These are phyloP conservation scores for Serendipita sp. DNA, from an alignment of 1,284 basidiomycete genomes.

Conservation along the genomic window DNA sequence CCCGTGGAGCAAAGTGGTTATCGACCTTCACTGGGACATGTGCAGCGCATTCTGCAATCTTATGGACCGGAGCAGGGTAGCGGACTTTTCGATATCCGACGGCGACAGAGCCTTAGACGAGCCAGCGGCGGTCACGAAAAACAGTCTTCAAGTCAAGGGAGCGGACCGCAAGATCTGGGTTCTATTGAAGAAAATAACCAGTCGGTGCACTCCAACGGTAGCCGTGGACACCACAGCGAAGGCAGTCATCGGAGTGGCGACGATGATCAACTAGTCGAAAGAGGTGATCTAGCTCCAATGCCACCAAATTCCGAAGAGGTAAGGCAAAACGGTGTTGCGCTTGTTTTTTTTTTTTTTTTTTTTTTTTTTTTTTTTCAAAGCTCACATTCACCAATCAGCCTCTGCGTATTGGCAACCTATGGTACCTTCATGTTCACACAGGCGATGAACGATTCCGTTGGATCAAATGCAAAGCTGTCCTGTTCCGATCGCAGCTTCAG, in stretches of 20 bases:
- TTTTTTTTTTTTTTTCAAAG: too few relatives aligned
- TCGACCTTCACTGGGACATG: not conserved
- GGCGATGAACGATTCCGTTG: conserved; percentile 56
- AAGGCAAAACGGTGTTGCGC: too few relatives aligned
- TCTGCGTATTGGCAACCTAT: conserved; percentile 64
- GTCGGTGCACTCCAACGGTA: not conserved
- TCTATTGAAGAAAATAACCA: not conserved
- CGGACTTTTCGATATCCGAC: not conserved
- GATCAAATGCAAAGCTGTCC: conserved; percentile 70
- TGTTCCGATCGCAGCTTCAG: conserved; percentile 58
- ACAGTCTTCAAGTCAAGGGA: not conserved
- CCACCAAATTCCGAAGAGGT: not conserved
- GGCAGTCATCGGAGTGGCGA: not conserved
- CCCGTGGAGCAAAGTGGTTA: not conserved
- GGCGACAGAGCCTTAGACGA: not conserved
- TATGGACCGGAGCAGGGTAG: not conserved
- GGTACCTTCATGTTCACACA: conserved; percentile 81
- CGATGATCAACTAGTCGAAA: not conserved
- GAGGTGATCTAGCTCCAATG: not conserved
- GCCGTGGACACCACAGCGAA: not conserved
- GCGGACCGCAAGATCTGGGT: not conserved
- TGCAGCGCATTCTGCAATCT: not conserved
- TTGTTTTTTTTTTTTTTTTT: too few relatives aligned
- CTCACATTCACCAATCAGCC: conserved; percentile 34
- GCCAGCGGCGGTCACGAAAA: not conserved